These are phyloP conservation scores for Bruguiera parviflora DNA, from an alignment of 345 rosid species.

Conservation along the genomic window DNA sequence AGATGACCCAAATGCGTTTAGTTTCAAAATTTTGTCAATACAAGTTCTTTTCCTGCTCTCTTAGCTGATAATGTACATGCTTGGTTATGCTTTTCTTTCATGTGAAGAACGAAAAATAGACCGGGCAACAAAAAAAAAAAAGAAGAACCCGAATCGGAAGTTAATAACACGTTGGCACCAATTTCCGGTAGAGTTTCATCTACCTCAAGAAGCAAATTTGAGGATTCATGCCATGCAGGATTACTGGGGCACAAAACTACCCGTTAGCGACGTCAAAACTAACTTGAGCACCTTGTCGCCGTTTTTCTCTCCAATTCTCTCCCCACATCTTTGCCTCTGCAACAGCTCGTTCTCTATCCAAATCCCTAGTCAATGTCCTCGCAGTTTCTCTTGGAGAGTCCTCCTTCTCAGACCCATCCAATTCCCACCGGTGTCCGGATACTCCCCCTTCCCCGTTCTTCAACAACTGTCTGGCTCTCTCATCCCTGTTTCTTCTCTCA, in stretches of 20 bases:
- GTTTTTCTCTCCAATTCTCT: conserved; percentile 85
- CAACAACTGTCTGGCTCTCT: conserved; percentile 51
- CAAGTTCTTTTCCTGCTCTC: conserved; percentile 24
- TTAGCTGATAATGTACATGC: conserved; percentile 36
- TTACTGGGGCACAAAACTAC: conserved; percentile 1
- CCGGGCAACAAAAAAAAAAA: not conserved
- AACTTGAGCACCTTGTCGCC: conserved; percentile 66
- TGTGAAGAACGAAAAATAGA: conserved; percentile 12
- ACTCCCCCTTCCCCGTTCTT: conserved; percentile 70
- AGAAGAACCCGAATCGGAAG: not conserved
- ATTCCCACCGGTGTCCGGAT: conserved; percentile 66
- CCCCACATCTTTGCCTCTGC: conserved; percentile 99
- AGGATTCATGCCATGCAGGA: conserved; percentile 2
- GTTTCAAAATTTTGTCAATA: conserved; percentile 32
- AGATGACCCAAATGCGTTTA: conserved; percentile 18
- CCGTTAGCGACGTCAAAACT: conserved; percentile 46
- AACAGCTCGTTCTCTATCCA: conserved; percentile 85
- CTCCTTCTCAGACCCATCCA: conserved; percentile 82
- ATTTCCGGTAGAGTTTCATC: not conserved
- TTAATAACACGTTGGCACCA: conserved; percentile 9
- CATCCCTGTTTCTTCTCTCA: conserved; percentile 55
- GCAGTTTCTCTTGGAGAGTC: conserved; percentile 80
- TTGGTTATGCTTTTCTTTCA: conserved; percentile 16
- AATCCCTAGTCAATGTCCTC: conserved; percentile 61
- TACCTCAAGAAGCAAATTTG: not conserved